phyloP scores from a whole-genome alignment of 768 basidiomycete species.

The Chalciporus pseudorubinellus region DNA sequence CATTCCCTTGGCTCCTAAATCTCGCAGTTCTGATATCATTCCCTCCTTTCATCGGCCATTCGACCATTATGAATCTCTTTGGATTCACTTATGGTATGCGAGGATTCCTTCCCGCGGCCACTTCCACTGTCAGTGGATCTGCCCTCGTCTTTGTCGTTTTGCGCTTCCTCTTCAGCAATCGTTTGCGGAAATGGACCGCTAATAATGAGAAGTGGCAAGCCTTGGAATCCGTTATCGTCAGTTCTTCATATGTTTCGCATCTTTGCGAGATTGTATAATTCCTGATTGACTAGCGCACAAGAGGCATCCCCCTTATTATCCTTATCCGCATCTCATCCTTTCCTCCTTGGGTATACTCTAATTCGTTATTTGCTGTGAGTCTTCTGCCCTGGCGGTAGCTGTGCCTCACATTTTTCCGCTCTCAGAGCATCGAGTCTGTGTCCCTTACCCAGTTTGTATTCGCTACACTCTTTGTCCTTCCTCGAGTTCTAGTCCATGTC shows the following conservation, averaged over 20 bases:
- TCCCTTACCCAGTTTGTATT: slow-evolving; percentile 70
- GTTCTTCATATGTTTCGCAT: slow-evolving; percentile 19
- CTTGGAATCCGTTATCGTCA: slow-evolving; percentile 69
- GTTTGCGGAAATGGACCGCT: slow-evolving; percentile 57
- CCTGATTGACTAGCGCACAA: slow-evolving; percentile 48
- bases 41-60: slow-evolving; percentile 32
- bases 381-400: slow-evolving; percentile 1
- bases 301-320: slow-evolving; percentile 79
- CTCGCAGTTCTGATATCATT: slow-evolving; percentile 29
- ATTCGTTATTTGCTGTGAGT: slow-evolving; percentile 72
- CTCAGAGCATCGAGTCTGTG: slow-evolving; percentile 70
- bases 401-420: slow-evolving; percentile 4
- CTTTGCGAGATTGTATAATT: not conserved
- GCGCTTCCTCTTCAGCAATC: slow-evolving; percentile 53
- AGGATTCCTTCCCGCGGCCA: slow-evolving; percentile 66
- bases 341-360: slow-evolving; percentile 88
- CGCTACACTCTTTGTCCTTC: slow-evolving; percentile 69
- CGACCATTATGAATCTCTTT: slow-evolving; percentile 51
- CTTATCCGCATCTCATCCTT: slow-evolving; percentile 80
- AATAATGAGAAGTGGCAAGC: slow-evolving; percentile 75
- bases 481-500: slow-evolving; percentile 68
- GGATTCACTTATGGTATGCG: slow-evolving; percentile 84
- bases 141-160: slow-evolving; percentile 58
- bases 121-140: slow-evolving; percentile 63
- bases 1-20: slow-evolving; percentile 42